Base-by-base conservation (phyloP, 2,329 filamentous ascomycete genomes). In the Trichophyton mentagrophytes region DNA sequence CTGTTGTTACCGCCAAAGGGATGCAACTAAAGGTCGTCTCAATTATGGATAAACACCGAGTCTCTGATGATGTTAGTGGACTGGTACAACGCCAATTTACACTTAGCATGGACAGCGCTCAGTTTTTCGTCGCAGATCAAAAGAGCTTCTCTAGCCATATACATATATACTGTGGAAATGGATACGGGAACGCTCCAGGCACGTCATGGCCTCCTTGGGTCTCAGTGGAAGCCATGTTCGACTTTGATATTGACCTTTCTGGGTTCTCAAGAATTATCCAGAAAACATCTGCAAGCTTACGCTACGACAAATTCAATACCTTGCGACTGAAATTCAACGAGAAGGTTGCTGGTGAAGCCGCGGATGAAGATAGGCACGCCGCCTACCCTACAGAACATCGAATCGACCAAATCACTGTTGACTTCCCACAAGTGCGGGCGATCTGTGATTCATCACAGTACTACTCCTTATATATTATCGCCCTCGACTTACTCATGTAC, bases 21-120 rank as follows among this genome's bases (percentile, higher is more conserved):
- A 99, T 99, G 90, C 91, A 97, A 72, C 83, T 97, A 61, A 97
- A 97, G 76, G 88, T 99, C 9, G 84, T 99, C 20, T 92, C 96
- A 66, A 92, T 99, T 68, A 96, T 97, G 88, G 93, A 99, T 75
- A 96, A 95, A 74, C 87, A 90, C 68, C 84, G 93, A 63, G 84
- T 97, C 61, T 91, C 85, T 56, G 93, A 99, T 71, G 87, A 89
- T 66, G 90, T 99, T 68, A 96, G 90, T 69, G 95, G 93, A 60
- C 81, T 99, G 53, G 92, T 99, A 1, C 95, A 99, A 71, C 87
- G 91, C 42, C 87, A 93, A 6, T 96, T 97, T 76, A 84, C 91
- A 30, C 85, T 96, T 64, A 89, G 90, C 66, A 96, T 97, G 88
- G 93, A 99, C 74, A 95, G 92, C 70, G 87, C 95, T 30, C 93